Evolutionary conservation across 192 early-diverging fungal species (phyloP).

Genomic region (Obelidium mucronatum): DNA sequence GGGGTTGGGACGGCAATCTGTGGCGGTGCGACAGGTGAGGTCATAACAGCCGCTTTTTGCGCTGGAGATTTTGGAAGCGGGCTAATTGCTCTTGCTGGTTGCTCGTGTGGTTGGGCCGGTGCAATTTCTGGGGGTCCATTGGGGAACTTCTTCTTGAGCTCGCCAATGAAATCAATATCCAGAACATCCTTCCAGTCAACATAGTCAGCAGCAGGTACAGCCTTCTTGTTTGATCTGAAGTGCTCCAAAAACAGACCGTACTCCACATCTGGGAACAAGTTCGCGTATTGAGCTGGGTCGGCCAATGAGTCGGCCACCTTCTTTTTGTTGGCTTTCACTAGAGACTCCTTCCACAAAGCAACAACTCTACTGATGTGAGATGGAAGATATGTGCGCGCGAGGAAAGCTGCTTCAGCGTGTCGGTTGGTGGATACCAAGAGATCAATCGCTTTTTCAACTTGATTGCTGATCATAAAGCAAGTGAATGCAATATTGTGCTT

Average conservation of each 20-base stretch:
- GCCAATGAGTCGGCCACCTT: slow-evolving; percentile 92
- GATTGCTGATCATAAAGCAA: slow-evolving; percentile 77
- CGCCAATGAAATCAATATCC: slow-evolving; percentile 63
- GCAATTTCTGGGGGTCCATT: slow-evolving; percentile 39
- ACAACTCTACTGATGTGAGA: slow-evolving; percentile 61
- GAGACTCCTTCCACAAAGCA: slow-evolving; percentile 79
- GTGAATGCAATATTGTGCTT: slow-evolving; percentile 94
- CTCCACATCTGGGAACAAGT: slow-evolving; percentile 87
- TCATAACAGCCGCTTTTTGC: not conserved
- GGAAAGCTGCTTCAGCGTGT: slow-evolving; percentile 92
- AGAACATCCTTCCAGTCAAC: slow-evolving; percentile 63
- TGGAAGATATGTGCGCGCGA: slow-evolving; percentile 90
- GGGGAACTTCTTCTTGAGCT: slow-evolving; percentile 53
- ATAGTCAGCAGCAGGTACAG: slow-evolving; percentile 58
- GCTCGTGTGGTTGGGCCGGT: not conserved
- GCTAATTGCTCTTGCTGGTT: not conserved
- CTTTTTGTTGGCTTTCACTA: slow-evolving; percentile 71
- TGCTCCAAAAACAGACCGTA: slow-evolving; percentile 66
- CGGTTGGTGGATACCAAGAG: slow-evolving; percentile 88
- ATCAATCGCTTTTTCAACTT: slow-evolving; percentile 83
- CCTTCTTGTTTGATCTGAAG: slow-evolving; percentile 33
- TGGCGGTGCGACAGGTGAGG: not conserved
- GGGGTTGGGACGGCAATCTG: not conserved
- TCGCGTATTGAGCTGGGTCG: slow-evolving; percentile 79
- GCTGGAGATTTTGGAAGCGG: not conserved